Base-by-base conservation (phyloP, 805 yeast species). In the Schwanniomyces occidentalis region DNA sequence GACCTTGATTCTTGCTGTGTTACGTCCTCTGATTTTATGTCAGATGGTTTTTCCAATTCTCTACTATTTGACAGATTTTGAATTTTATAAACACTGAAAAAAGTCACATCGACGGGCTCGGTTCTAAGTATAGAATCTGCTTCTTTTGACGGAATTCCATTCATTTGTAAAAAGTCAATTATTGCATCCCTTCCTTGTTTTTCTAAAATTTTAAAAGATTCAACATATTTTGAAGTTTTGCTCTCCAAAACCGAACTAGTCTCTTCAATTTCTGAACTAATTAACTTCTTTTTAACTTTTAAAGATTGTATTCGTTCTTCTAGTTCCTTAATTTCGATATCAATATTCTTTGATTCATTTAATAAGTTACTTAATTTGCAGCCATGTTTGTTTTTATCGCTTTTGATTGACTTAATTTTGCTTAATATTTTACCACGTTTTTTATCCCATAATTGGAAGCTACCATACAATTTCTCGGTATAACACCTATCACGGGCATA, bases 171-270 rank as follows among this genome's bases (percentile, higher is more conserved):
- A 31, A 63, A 49, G 15, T 42, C 46, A 4, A 31, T 21, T 1
- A 72, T 58, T 1, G 69, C 66, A 1, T 46, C 46, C 29, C 43
- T 51, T 12, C 75, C 78, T n/a, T 51, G 44, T 2, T 24, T 36
- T 30, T 73, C 77, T 16, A 71, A 50, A 4, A 53, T 55, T 17
- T 56, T 56, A 30, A 73, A 65, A 17, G 64, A 47, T 23, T 69
- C 70, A 10, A 66, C 66, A 39, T 68, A 72, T 26, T 63, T 63
- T 8, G 75, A 68, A 0, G 76, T 50, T 41, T 61, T 66, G 37
- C 75, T 70, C 36, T 76, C 81, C 16, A 76, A 43, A 3, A 76
- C 63, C 2, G 80, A 74, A 44, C 72, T 67, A 1, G 80, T 65
- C 13, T 64, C 65, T 16, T 60, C 55, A 18, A 75, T 53, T 45